These are phyloP conservation scores for Amanita exitialis DNA, from an alignment of 768 basidiomycete genomes.

Conservation along the genomic window DNA sequence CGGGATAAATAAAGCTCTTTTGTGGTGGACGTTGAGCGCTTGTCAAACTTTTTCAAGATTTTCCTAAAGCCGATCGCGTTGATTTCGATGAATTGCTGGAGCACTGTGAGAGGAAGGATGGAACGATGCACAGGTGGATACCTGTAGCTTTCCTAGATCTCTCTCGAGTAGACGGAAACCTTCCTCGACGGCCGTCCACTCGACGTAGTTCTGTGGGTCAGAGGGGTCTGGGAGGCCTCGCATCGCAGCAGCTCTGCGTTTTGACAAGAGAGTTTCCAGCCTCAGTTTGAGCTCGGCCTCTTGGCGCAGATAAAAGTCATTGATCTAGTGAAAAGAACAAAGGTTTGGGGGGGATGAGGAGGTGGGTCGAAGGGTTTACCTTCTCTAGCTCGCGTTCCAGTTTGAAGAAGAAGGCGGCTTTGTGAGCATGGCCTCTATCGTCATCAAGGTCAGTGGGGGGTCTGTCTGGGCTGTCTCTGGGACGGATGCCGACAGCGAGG, in stretches of 20 bases:
- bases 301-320: constrained; percentile 94
- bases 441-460: constrained; percentile 57
- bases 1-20: constrained; percentile 94
- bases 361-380: constrained; percentile 31
- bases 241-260: constrained; percentile 77
- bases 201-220: constrained; percentile 55
- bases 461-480: constrained; percentile 20
- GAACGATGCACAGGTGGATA: constrained; percentile 20
- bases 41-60: constrained; percentile 98
- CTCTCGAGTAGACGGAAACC: constrained; percentile 91
- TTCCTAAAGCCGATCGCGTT: constrained; percentile 96
- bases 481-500: constrained; percentile 74
- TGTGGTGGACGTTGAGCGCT: constrained; percentile 88
- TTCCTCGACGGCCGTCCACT: constrained; percentile 95
- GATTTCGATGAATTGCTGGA: constrained; percentile 92
- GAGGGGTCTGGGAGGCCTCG: constrained; percentile 60
- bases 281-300: constrained; percentile 90
- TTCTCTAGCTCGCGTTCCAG: constrained; percentile 96
- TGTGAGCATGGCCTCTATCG: constrained; percentile 81
- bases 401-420: constrained; percentile 98
- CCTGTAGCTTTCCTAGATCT: constrained; percentile 93
- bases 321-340: constrained; percentile 57
- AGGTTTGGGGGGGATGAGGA: constrained; percentile 6
- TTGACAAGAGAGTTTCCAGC: constrained; percentile 87
- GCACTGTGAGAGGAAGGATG: neutral